Conservation (phyloP, 805 yeast genomes). For the Middelhovenomyces tepae region DNA sequence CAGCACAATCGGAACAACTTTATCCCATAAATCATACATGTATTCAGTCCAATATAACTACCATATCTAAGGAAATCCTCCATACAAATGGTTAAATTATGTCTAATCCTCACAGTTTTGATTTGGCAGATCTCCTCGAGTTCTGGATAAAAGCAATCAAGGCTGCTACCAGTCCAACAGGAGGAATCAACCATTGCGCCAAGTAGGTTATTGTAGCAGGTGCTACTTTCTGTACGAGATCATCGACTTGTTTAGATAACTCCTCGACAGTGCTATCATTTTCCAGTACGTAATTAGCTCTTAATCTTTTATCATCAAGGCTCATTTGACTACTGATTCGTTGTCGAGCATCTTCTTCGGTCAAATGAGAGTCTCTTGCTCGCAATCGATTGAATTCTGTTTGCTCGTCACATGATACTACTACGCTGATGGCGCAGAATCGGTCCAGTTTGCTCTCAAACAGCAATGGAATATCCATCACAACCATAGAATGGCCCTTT, state of each 20-base stretch:
- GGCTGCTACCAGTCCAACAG: constrained; percentile 25
- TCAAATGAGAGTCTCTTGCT: constrained; percentile 57
- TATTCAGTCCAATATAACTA: too few species aligned
- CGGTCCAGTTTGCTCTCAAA: constrained; percentile 69
- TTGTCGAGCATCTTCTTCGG: constrained; percentile 55
- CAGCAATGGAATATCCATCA: constrained; percentile 83
- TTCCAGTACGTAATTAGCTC: constrained; percentile 60
- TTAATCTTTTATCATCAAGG: constrained; percentile 42
- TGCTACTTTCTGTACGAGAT: constrained; percentile 28
- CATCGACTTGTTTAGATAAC: constrained; percentile 37
- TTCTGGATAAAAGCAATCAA: constrained; percentile 3
- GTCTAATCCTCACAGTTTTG: constrained; percentile 3
- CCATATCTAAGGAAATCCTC: too few species aligned
- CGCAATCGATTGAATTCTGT: constrained; percentile 56
- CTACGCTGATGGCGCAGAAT: constrained; percentile 62
- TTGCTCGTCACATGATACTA: constrained; percentile 53
- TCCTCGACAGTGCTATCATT: constrained; percentile 44
- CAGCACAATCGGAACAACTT: too few species aligned
- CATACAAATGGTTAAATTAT: too few species aligned
- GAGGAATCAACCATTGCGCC: constrained; percentile 27
- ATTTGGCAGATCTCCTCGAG: not conserved
- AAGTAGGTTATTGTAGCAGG: constrained; percentile 29
- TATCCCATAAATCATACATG: too few species aligned
- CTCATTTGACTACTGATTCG: constrained; percentile 75
- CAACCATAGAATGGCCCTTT: constrained; percentile 46